Percentiles rank a stretch among this genome's conserved stretches.
These are phyloP conservation scores for Dryas alaskensis DNA, from an alignment of 306 rosid species.

Conservation along the genomic window DNA sequence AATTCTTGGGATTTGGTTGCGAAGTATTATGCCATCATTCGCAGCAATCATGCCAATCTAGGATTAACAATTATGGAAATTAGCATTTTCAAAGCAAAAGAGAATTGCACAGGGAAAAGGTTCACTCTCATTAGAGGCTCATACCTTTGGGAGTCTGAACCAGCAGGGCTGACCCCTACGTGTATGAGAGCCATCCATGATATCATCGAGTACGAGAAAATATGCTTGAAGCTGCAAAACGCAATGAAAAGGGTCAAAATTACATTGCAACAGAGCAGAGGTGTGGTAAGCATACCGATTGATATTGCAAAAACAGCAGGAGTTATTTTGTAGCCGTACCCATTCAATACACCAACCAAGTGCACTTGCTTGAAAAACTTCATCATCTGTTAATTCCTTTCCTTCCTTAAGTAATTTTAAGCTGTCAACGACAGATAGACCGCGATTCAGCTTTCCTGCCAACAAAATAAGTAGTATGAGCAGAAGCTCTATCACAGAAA, in stretches of 20 bases:
- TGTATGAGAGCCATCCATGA: slow-evolving; percentile 51
- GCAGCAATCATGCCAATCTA: slow-evolving; percentile 85
- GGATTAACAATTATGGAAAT: neutral
- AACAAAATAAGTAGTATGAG: slow-evolving; percentile 3
- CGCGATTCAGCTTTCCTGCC: slow-evolving; percentile 49
- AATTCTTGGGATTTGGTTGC: slow-evolving; percentile 73
- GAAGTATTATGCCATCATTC: slow-evolving; percentile 75
- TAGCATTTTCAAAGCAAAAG: slow-evolving; percentile 13
- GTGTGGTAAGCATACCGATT: neutral
- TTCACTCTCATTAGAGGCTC: neutral
- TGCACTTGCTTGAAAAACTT: slow-evolving; percentile 40
- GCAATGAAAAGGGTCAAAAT: neutral
- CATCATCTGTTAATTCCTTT: slow-evolving; percentile 35
- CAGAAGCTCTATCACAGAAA: neutral
- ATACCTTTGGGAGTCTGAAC: slow-evolving; percentile 53
- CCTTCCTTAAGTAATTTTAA: slow-evolving; percentile 38
- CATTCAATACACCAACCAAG: slow-evolving; percentile 64
- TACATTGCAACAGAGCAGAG: neutral
- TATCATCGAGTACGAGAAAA: slow-evolving; percentile 51
- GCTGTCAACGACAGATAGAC: slow-evolving; percentile 50
- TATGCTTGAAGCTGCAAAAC: slow-evolving; percentile 47
- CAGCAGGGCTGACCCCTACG: slow-evolving; percentile 56
- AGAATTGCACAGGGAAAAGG: slow-evolving; percentile 4
- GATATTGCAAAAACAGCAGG: neutral
- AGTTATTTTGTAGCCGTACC: slow-evolving; percentile 26